These are phyloP conservation scores for Elsinoe necatrix DNA, from an alignment of 2,329 filamentous ascomycete genomes.

Conservation along the genomic window DNA sequence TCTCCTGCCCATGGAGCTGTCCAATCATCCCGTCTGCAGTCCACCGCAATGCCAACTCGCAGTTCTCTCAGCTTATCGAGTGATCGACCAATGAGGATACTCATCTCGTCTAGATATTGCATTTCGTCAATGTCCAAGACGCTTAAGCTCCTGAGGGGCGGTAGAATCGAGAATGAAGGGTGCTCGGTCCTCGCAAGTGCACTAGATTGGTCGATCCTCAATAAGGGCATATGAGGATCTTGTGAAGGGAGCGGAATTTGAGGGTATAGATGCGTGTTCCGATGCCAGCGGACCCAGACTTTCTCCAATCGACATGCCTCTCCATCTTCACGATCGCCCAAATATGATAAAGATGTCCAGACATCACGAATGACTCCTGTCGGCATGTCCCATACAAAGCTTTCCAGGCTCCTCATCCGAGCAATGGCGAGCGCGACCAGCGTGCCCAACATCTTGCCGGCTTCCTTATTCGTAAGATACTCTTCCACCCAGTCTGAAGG, in stretches of 20 bases:
- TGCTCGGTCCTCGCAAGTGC: conserved; percentile 56
- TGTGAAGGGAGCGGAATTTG: conserved; percentile 19
- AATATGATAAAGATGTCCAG: conserved; percentile 67
- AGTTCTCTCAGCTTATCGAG: conserved; percentile 59
- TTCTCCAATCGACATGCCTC: conserved; percentile 60
- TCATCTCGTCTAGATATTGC: conserved; percentile 77
- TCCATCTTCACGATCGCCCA: conserved; percentile 53
- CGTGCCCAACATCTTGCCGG: conserved; percentile 81
- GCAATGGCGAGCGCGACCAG: conserved; percentile 70
- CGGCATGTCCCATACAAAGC: conserved; percentile 83
- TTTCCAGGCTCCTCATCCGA: conserved; percentile 73
- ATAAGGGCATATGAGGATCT: conserved; percentile 14
- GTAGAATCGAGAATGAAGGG: conserved; percentile 70
- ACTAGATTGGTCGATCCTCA: conserved; percentile 22
- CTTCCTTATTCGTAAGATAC: conserved; percentile 73
- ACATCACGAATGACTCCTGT: conserved; percentile 74
- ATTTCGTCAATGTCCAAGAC: conserved; percentile 76
- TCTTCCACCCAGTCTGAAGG: conserved; percentile 70
- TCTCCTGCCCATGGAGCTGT: conserved; percentile 55
- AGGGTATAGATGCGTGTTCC: conserved; percentile 39
- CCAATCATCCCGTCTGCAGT: conserved; percentile 47
- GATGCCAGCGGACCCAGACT: conserved; percentile 76
- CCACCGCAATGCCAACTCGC: conserved; percentile 59
- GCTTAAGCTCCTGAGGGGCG: conserved; percentile 63
- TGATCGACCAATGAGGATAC: conserved; percentile 64